Evolutionary conservation across 805 yeast species (phyloP).

Genomic region (Lipomyces sp.): DNA sequence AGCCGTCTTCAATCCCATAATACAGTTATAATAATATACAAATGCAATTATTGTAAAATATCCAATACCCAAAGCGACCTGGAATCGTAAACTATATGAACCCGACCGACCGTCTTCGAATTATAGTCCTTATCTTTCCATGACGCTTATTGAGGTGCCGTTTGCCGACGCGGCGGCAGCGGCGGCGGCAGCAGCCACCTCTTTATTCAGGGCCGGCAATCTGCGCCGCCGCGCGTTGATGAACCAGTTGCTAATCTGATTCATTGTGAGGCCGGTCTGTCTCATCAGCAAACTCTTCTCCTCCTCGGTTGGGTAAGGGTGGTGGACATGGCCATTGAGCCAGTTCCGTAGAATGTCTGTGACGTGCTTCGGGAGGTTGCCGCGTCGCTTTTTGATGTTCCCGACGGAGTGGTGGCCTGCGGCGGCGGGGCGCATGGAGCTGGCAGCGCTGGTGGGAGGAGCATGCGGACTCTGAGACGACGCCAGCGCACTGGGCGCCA

Average conservation of each 20-base stretch:
- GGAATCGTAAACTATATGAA: too few species aligned
- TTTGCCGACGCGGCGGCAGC: not conserved
- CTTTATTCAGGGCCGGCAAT: slow-evolving; percentile 41
- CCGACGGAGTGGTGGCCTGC: not conserved
- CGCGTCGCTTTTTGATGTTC: slow-evolving; percentile 47
- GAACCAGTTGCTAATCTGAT: slow-evolving; percentile 83
- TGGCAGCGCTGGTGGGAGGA: not conserved
- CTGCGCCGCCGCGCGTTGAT: slow-evolving; percentile 81
- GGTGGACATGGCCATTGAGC: slow-evolving; percentile 69
- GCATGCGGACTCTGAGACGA: not conserved
- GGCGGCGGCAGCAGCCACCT: slow-evolving; percentile 20
- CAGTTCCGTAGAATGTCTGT: slow-evolving; percentile 69
- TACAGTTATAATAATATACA: too few species aligned
- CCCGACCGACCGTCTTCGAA: too few species aligned
- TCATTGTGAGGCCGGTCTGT: slow-evolving; percentile 73
- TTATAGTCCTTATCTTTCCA: not conserved
- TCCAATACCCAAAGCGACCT: too few species aligned
- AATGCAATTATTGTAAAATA: too few species aligned
- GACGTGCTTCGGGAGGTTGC: slow-evolving; percentile 75
- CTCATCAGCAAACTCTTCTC: slow-evolving; percentile 69
- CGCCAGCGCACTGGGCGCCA: not conserved
- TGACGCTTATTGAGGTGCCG: not conserved
- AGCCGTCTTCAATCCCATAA: too few species aligned
- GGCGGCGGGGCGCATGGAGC: not conserved
- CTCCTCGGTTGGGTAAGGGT: slow-evolving; percentile 80